These are phyloP conservation scores for Citrus glauca DNA, from an alignment of 345 rosid genomes.

Conservation along the genomic window DNA sequence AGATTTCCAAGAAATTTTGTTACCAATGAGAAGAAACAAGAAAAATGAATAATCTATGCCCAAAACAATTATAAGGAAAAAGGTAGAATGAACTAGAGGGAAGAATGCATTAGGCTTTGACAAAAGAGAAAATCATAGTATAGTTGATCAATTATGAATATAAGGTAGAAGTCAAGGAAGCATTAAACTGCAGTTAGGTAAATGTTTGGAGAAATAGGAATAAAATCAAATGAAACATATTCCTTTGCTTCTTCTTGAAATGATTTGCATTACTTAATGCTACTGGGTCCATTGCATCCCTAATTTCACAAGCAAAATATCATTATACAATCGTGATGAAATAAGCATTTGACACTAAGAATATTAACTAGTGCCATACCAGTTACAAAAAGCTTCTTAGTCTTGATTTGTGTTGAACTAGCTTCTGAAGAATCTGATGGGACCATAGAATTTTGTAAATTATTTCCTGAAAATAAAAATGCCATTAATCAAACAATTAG, in stretches of 20 bases:
- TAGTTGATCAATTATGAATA: not conserved
- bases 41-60: not conserved
- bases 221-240: not conserved
- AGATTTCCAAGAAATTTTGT: not conserved
- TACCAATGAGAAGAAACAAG: not conserved
- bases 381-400: constrained; percentile 88
- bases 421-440: constrained; percentile 30
- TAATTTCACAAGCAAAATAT: not conserved
- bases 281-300: not conserved
- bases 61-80: not conserved
- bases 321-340: not conserved
- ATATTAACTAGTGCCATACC: constrained; percentile 40
- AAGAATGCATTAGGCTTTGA: not conserved
- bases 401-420: constrained; percentile 37
- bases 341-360: not conserved
- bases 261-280: not conserved
- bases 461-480: constrained; percentile 30
- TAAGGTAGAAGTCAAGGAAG: not conserved
- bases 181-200: not conserved
- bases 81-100: not conserved
- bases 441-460: constrained; percentile 17
- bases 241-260: not conserved
- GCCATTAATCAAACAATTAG: not conserved
- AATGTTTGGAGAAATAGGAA: not conserved
- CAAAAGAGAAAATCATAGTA: not conserved